A percentile compares a stretch with the other conserved stretches of the same genome.
Conservation (phyloP, 1,284 basidiomycete species). For the Pseudozyma thailandica region DNA sequence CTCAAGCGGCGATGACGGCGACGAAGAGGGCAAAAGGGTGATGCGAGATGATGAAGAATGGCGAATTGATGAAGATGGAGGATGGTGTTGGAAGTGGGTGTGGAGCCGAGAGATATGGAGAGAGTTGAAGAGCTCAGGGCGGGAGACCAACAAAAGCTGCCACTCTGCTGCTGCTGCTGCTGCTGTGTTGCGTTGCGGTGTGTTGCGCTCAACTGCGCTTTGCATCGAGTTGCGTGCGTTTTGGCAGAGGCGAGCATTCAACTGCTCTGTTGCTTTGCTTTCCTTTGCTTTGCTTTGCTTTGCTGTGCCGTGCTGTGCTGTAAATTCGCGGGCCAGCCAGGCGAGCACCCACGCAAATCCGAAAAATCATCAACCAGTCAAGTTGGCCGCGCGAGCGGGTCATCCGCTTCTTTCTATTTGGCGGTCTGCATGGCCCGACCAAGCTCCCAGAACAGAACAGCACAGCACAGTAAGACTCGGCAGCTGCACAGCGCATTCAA, state of each 20-base stretch:
- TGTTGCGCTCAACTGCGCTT: slow-evolving; percentile 12
- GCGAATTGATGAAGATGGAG: slow-evolving; percentile 1
- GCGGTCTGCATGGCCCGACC: too few species aligned
- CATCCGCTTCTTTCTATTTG: background rate
- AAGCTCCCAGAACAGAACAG: too few species aligned
- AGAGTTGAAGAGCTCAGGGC: background rate
- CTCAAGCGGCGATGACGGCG: slow-evolving; percentile 1
- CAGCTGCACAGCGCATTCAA: too few species aligned
- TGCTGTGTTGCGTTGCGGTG: slow-evolving; percentile 4
- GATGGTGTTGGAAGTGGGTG: slow-evolving; percentile 14
- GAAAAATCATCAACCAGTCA: background rate
- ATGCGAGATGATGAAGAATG: background rate
- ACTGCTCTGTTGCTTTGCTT: too few species aligned
- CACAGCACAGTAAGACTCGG: too few species aligned
- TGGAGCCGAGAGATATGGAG: slow-evolving; percentile 14
- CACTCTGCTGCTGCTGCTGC: background rate
- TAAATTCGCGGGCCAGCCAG: background rate
- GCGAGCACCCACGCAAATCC: slow-evolving; percentile 3
- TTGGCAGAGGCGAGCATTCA: too few species aligned
- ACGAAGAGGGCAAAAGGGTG: background rate
- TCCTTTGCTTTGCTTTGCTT: background rate
- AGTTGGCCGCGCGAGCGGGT: slow-evolving; percentile 2
- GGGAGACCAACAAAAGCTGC: slow-evolving; percentile 14
- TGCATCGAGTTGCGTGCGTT: too few species aligned
- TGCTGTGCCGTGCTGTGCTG: slow-evolving; percentile 6